Conservation (phyloP, 1,139 yeast genomes). For the Yamadazyma atlantica region DNA sequence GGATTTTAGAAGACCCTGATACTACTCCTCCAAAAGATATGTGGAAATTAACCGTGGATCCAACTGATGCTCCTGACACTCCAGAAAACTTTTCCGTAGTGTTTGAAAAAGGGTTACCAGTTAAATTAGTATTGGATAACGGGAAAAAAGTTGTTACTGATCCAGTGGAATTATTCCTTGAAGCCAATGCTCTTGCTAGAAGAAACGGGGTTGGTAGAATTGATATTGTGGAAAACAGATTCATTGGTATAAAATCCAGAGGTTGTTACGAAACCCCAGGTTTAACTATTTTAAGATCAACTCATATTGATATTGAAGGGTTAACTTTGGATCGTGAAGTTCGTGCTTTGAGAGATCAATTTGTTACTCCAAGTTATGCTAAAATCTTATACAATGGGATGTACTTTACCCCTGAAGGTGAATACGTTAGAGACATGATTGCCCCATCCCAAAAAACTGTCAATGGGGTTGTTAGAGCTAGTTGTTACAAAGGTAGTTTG, state of each 20-base stretch:
- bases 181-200: conserved; percentile 94
- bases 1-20: conserved; percentile 97
- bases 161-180: conserved; percentile 87
- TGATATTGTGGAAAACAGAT: conserved; percentile 98
- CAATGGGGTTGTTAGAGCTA: conserved; percentile 92
- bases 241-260: conserved; percentile 97
- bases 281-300: conserved; percentile 85
- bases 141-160: conserved; percentile 64
- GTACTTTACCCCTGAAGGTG: conserved; percentile 98
- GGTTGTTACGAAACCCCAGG: conserved; percentile 99
- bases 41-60: conserved; percentile 99
- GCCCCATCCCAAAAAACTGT: conserved; percentile 92
- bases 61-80: conserved; percentile 86
- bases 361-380: conserved; percentile 91
- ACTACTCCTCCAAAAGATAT: conserved; percentile 98
- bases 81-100: conserved; percentile 88
- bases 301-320: conserved; percentile 97
- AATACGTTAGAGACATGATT: conserved; percentile 90
- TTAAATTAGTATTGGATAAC: conserved; percentile 68
- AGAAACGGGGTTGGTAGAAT: conserved; percentile 99
- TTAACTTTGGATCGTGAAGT: conserved; percentile 96
- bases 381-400: conserved; percentile 93
- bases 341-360: conserved; percentile 92
- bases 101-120: conserved; percentile 86
- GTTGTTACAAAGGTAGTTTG: conserved; percentile 89